Evolutionary conservation across 768 basidiomycete genomes (phyloP).

Genomic region (Grammothele lineata): DNA sequence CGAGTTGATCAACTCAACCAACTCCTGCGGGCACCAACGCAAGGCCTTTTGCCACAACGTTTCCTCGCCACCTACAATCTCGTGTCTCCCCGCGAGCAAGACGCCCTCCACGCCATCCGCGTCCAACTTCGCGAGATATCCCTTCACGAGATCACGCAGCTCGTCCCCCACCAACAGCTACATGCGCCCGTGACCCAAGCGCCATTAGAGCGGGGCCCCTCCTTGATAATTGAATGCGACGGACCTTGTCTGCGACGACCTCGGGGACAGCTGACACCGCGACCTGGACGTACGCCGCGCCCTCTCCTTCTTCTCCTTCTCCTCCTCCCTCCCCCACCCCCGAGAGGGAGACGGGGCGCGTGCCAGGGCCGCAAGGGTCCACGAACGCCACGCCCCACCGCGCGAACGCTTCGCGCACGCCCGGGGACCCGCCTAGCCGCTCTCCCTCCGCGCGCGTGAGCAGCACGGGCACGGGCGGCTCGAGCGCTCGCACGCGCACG

Average conservation of each 20-base stretch:
- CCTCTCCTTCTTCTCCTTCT: slow-evolving; percentile 21
- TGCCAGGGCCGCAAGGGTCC: slow-evolving; percentile 5
- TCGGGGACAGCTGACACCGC: slow-evolving; percentile 60
- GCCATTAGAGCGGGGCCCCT: too few species aligned
- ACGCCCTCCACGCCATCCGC: slow-evolving; percentile 33
- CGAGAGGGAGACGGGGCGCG: not conserved
- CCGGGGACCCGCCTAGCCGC: slow-evolving; percentile 38
- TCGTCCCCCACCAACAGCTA: slow-evolving; percentile 68
- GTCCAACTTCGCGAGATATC: slow-evolving; percentile 61
- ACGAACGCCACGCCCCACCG: slow-evolving; percentile 69
- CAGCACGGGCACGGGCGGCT: slow-evolving; percentile 55
- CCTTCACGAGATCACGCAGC: slow-evolving; percentile 71
- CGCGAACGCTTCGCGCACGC: slow-evolving; percentile 45
- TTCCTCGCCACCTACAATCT: not conserved
- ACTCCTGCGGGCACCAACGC: slow-evolving; percentile 75
- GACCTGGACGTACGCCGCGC: slow-evolving; percentile 57
- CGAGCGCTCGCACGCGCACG: slow-evolving; percentile 40
- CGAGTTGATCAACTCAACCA: slow-evolving; percentile 86
- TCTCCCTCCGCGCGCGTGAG: slow-evolving; percentile 63
- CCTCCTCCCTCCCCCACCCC: too few species aligned
- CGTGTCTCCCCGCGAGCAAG: not conserved
- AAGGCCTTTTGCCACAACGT: slow-evolving; percentile 63
- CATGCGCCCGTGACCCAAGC: slow-evolving; percentile 7
- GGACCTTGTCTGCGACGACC: slow-evolving; percentile 65
- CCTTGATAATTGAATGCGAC: too few species aligned